Evolutionary conservation across 129 eudicot genomes (phyloP).

Genomic region (Rutidosis leptorrhynchoides): DNA sequence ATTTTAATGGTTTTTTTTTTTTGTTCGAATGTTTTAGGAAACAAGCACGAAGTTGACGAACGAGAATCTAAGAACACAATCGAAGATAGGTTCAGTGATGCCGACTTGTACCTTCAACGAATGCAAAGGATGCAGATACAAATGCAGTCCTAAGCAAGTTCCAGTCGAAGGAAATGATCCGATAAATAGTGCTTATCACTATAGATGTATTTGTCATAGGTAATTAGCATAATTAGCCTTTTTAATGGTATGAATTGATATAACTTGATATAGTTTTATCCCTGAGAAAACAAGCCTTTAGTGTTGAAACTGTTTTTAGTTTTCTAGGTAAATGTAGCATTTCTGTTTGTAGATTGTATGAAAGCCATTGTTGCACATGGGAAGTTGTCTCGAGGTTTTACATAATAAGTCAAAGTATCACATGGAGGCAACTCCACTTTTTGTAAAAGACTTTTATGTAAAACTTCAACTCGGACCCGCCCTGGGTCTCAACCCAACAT

Average conservation of each 20-base stretch:
- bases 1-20: neutral
- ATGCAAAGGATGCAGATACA: slow-evolving; percentile 69
- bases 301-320: too few species aligned
- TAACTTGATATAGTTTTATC: too few species aligned
- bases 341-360: neutral
- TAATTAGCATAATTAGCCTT: neutral
- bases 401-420: neutral
- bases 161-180: slow-evolving; percentile 91
- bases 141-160: slow-evolving; percentile 73
- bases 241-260: neutral
- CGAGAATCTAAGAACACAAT: slow-evolving; percentile 25
- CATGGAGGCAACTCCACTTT: too few species aligned
- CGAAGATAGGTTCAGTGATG: slow-evolving; percentile 61
- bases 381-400: slow-evolving; percentile 11
- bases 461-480: too few species aligned
- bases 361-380: neutral
- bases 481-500: too few species aligned
- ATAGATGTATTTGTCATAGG: slow-evolving; percentile 83
- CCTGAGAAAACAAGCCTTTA: too few species aligned
- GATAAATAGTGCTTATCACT: slow-evolving; percentile 64
- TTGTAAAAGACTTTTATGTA: too few species aligned
- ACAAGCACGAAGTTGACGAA: slow-evolving; percentile 18
- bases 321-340: too few species aligned
- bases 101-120: slow-evolving; percentile 89
- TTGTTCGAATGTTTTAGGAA: slow-evolving; percentile 20